Conservation (phyloP, 495 filamentous ascomycete genomes). For the Rhizodiscina lignyota region DNA sequence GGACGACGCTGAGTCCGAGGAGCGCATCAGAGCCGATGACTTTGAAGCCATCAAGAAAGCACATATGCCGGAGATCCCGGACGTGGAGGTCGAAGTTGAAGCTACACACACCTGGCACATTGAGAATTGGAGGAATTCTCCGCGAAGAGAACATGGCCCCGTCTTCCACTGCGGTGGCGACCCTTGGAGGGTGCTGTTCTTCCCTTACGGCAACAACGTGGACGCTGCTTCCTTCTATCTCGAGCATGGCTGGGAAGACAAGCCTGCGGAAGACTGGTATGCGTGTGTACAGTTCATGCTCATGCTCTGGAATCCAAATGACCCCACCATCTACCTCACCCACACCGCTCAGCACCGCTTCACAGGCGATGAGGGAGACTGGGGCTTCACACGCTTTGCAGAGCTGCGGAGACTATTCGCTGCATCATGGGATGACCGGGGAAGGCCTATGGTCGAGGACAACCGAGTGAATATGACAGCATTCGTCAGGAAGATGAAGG, state of each 20-base stretch:
- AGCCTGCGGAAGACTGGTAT: slow-evolving; percentile 75
- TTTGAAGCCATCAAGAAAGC: slow-evolving; percentile 75
- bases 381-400: slow-evolving; percentile 90
- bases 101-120: slow-evolving; percentile 70
- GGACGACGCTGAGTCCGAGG: slow-evolving; percentile 25
- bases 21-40: slow-evolving; percentile 49
- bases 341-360: slow-evolving; percentile 77
- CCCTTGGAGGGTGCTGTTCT: slow-evolving; percentile 93
- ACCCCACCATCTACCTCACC: slow-evolving; percentile 57
- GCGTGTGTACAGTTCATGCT: slow-evolving; percentile 92
- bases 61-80: slow-evolving; percentile 53
- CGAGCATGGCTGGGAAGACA: slow-evolving; percentile 71
- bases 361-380: slow-evolving; percentile 91
- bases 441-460: slow-evolving; percentile 71
- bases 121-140: slow-evolving; percentile 55
- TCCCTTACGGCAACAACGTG: slow-evolving; percentile 83
- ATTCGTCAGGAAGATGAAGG: slow-evolving; percentile 85
- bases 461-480: slow-evolving; percentile 77
- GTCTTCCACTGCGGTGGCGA: slow-evolving; percentile 70
- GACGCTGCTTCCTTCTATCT: slow-evolving; percentile 91
- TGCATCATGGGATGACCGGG: slow-evolving; percentile 46
- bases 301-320: slow-evolving; percentile 84
- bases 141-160: slow-evolving; percentile 71
- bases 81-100: slow-evolving; percentile 58
- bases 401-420: slow-evolving; percentile 73